A percentile compares a stretch with the other conserved stretches of the same genome.
Conservation (phyloP, 495 filamentous ascomycete species). For the Hypoxylon lenormandii region DNA sequence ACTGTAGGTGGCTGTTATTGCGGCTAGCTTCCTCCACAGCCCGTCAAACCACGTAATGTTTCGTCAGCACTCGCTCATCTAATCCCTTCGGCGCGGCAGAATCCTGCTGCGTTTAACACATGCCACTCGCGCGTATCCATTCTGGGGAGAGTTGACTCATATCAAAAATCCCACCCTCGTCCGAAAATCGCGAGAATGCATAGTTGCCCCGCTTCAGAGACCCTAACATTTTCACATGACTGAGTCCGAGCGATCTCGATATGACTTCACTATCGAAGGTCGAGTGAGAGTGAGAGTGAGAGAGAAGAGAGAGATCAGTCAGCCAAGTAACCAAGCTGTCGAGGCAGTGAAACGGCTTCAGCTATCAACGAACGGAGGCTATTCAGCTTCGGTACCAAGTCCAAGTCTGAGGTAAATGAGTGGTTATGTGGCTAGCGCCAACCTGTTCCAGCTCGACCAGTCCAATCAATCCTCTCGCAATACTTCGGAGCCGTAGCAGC, state of each 20-base stretch:
- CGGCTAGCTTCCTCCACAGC: slow-evolving; percentile 31
- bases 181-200: slow-evolving; percentile 39
- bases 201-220: slow-evolving; percentile 40
- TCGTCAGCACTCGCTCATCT: slow-evolving; percentile 47
- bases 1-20: slow-evolving; percentile 33
- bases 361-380: slow-evolving; percentile 10
- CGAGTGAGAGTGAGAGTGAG: too few relatives aligned
- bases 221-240: slow-evolving; percentile 41
- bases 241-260: slow-evolving; percentile 5
- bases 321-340: slow-evolving; percentile 18
- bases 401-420: slow-evolving; percentile 10
- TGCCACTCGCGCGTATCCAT: slow-evolving; percentile 32
- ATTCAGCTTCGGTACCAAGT: slow-evolving; percentile 19
- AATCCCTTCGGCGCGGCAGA: slow-evolving; percentile 33
- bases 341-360: slow-evolving; percentile 10
- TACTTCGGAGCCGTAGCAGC: slow-evolving; percentile 29
- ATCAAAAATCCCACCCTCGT: slow-evolving; percentile 43
- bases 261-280: slow-evolving; percentile 15
- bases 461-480: slow-evolving; percentile 30
- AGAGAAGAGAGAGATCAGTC: slow-evolving; percentile 4
- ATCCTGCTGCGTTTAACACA: slow-evolving; percentile 37
- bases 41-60: slow-evolving; percentile 46
- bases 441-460: slow-evolving; percentile 21
- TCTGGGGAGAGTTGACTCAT: slow-evolving; percentile 42
- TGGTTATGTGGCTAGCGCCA: slow-evolving; percentile 9